A percentile compares a stretch with the other conserved stretches of the same genome.
Evolutionary conservation across 2,329 filamentous ascomycete species (phyloP).

Genomic region (Nemania serpens): DNA sequence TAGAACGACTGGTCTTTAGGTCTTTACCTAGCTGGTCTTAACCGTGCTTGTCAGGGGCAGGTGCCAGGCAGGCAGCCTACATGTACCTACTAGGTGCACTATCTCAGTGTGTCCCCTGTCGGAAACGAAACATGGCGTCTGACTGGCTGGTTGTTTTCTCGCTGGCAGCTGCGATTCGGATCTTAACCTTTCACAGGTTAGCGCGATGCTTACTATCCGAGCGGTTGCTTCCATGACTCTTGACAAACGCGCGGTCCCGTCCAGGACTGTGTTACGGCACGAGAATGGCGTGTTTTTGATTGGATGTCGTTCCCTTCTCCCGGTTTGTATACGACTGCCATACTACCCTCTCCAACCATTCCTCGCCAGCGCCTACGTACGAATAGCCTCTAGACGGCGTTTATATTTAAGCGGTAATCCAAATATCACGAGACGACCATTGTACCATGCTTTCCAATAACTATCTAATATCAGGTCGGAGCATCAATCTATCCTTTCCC

Average conservation of each 20-base stretch:
- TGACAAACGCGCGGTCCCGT: slow-evolving; percentile 18
- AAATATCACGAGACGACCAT: background rate
- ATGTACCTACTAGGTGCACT: no score
- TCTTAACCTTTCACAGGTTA: slow-evolving; percentile 1
- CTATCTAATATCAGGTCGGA: background rate
- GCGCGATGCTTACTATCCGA: background rate
- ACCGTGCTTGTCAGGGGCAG: slow-evolving; percentile 8
- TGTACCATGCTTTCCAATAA: background rate
- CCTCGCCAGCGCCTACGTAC: slow-evolving; percentile 9
- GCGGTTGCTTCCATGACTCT: slow-evolving; percentile 12
- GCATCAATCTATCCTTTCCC: background rate
- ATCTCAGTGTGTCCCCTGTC: slow-evolving; percentile 25
- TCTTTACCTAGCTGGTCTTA: background rate
- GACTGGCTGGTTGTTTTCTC: slow-evolving; percentile 25
- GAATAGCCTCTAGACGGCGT: background rate
- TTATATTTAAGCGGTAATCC: background rate
- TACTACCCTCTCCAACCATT: background rate
- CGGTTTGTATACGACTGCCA: background rate
- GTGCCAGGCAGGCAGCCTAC: no score
- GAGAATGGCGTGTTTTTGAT: slow-evolving; percentile 14
- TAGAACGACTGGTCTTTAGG: slow-evolving; percentile 16
- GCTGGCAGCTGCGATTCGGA: background rate
- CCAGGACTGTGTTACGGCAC: background rate
- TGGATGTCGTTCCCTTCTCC: slow-evolving; percentile 22
- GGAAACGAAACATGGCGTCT: slow-evolving; percentile 8